Evolutionary conservation across 257 asterid species (phyloP).

Genomic region (Nicotiana undulata): DNA sequence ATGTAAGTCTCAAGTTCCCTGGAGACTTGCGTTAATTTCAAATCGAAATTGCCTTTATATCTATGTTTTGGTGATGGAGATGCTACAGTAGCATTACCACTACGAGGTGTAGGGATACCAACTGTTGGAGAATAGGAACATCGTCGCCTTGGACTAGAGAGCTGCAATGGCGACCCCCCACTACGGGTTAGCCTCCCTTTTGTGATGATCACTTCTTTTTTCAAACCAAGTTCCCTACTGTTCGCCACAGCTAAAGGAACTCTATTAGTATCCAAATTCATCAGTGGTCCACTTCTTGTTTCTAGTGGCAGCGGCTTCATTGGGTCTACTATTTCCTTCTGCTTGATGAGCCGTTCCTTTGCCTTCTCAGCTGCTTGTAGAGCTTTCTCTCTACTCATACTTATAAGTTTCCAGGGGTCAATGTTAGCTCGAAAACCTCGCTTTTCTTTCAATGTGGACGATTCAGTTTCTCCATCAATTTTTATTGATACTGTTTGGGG

Average conservation of each 20-base stretch:
- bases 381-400: conserved; percentile 76
- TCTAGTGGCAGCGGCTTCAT: conserved; percentile 75
- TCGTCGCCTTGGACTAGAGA: conserved; percentile 84
- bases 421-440: conserved; percentile 78
- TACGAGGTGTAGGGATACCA: conserved; percentile 18
- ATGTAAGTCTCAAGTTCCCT: conserved; percentile 74
- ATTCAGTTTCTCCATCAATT: conserved; percentile 58
- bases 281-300: conserved; percentile 58
- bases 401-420: conserved; percentile 90
- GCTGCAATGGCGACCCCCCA: conserved; percentile 35
- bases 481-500: conserved; percentile 58
- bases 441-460: conserved; percentile 32
- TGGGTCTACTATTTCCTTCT: conserved; percentile 13
- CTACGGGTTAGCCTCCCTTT: conserved; percentile 24
- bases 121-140: conserved; percentile 53
- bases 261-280: conserved; percentile 31
- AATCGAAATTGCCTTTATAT: conserved; percentile 65
- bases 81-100: conserved; percentile 7
- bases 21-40: conserved; percentile 71
- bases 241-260: neutral
- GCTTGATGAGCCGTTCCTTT: conserved; percentile 54
- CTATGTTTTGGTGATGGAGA: conserved; percentile 47
- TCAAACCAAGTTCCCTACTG: conserved; percentile 18
- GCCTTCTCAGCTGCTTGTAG: conserved; percentile 64
- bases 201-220: conserved; percentile 20